Conservation (phyloP, 805 yeast genomes). For the Yarrowia sp. region DNA sequence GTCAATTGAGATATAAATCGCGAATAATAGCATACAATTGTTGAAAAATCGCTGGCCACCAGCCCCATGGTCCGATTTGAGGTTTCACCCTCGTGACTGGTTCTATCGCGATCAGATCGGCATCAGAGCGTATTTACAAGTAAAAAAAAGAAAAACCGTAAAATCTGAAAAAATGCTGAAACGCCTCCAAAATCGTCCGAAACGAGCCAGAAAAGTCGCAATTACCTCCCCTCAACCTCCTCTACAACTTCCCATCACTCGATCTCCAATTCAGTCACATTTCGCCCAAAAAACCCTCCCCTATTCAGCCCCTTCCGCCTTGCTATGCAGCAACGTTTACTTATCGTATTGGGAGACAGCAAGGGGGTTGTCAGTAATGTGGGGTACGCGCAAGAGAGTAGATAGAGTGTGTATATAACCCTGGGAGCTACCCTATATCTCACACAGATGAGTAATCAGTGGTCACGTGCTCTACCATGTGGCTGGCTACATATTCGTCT, state of each 20-base stretch:
- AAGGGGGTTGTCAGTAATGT: conserved; percentile 1
- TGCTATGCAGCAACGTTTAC: background rate
- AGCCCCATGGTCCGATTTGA: no score
- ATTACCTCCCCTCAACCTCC: no score
- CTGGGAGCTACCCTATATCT: no score
- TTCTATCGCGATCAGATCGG: no score
- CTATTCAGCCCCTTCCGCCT: background rate
- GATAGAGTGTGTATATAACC: background rate
- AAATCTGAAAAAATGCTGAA: background rate
- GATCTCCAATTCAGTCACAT: background rate
- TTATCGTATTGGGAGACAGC: conserved; percentile 15
- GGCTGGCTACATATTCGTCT: no score
- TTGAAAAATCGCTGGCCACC: no score
- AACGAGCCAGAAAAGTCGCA: no score
- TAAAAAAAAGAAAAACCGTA: no score
- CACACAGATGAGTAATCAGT: background rate
- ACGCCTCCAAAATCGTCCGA: no score
- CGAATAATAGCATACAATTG: background rate
- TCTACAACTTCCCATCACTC: background rate
- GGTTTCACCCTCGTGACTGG: no score
- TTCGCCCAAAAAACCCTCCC: background rate
- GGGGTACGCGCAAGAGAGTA: background rate
- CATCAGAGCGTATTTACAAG: no score
- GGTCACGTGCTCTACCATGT: background rate
- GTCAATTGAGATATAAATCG: background rate